Conservation (phyloP, 345 rosid genomes). For the Noccaea bulbosa region DNA sequence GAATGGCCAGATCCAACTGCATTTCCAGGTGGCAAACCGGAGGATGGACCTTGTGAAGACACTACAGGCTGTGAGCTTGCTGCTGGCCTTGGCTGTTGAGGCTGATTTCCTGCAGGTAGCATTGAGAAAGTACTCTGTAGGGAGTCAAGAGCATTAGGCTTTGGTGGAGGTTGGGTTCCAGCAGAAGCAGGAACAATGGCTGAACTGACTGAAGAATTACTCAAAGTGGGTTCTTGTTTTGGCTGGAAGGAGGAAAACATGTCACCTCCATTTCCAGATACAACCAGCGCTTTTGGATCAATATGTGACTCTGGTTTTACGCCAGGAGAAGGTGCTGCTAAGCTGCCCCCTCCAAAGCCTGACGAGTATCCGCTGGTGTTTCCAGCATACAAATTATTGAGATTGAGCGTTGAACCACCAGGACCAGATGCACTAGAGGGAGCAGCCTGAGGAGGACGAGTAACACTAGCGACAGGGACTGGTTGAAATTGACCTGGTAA, state of each 20-base stretch:
- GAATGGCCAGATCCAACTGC: conserved; percentile 63
- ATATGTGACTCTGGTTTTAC: conserved; percentile 49
- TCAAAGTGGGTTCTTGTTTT: conserved; percentile 55
- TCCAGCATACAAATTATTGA: conserved; percentile 64
- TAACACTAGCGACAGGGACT: conserved; percentile 46
- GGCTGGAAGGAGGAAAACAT: conserved; percentile 57
- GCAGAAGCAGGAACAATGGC: conserved; percentile 56
- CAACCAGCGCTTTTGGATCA: conserved; percentile 57
- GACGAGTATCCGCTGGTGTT: conserved; percentile 50
- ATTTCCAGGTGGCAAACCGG: conserved; percentile 54
- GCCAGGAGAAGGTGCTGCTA: conserved; percentile 48
- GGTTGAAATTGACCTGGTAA: conserved; percentile 52
- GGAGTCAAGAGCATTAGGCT: conserved; percentile 69
- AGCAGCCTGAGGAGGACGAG: conserved; percentile 53
- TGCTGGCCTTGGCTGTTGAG: conserved; percentile 54
- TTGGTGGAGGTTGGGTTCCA: conserved; percentile 56
- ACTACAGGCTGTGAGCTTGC: conserved; percentile 54
- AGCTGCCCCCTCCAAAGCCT: conserved; percentile 51
- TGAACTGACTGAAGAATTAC: conserved; percentile 55
- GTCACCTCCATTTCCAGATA: conserved; percentile 75
- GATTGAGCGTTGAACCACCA: conserved; percentile 49
- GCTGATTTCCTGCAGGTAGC: conserved; percentile 67
- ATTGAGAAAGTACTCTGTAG: conserved; percentile 65
- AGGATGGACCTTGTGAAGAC: conserved; percentile 59
- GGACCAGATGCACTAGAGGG: conserved; percentile 48